Evolutionary conservation across 306 rosid genomes (phyloP), one percentile per base, ranked within the genome.

Genomic region (Ormosia emarginata): DNA sequence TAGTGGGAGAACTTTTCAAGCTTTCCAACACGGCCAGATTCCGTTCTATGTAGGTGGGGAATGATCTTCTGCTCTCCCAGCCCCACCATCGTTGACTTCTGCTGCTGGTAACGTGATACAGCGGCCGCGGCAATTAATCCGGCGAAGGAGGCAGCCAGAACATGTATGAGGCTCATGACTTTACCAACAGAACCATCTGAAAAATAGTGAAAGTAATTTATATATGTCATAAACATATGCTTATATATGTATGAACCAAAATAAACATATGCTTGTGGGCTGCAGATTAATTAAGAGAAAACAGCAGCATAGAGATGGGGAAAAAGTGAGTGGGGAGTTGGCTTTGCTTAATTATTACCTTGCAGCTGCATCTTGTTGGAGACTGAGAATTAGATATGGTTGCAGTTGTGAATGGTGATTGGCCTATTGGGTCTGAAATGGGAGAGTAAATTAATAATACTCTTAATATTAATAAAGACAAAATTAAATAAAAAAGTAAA

Each of bases 1-100:
- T 91, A 95, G 74, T 89, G 85, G 8, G 99, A 86, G 86, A 95
- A 93, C 41, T 84, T 87, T 46, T 95, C 99, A 24, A 93, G 76
- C 36, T 74, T 78, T 74, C 77, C 87, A 32, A 86, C 55, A 7
- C 97, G 95, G 11, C 94, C 95, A 24, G 93, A 90, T 77, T 83
- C 88, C 8, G 90, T 86, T 67, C 78, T 81, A 0, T 53, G 67
- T 3, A 89, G 59, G 36, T 24, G 57, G 0, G 97, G 95, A 73
- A 84, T 44, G 36, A 88, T 41, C 32, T 50, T 74, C 3, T 87
- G 72, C 1, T 85, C 80, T 15, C 30, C 46, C 39, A 29, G 67
- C 9, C 30, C 46, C 39, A 29, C 71, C 9, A 49, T 39, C 53
- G 34, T 81, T 0, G 86, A 33, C 17, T 55, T 78, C n/a, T 37